These are phyloP conservation scores for Pistacia integerrima DNA, from an alignment of 345 rosid genomes.

Conservation along the genomic window DNA sequence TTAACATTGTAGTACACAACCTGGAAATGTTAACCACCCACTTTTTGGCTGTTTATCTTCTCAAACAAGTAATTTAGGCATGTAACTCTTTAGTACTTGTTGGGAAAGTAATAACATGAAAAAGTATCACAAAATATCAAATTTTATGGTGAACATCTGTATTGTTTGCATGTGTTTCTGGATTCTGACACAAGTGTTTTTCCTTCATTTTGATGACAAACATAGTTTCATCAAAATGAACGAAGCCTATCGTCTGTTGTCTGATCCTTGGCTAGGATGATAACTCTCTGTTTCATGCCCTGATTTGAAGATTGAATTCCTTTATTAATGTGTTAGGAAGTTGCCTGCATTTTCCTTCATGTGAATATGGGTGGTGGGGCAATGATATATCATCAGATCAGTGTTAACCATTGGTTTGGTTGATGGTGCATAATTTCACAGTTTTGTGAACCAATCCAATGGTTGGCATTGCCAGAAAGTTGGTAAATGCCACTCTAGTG, in stretches of 20 bases:
- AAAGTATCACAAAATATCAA: background rate
- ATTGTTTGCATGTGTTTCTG: background rate
- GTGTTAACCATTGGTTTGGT: too few relatives aligned
- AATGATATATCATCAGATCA: too few relatives aligned
- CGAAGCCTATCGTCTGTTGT: conserved; percentile 6
- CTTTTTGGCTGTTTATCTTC: background rate
- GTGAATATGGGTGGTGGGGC: background rate
- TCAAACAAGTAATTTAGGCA: background rate
- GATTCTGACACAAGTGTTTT: background rate
- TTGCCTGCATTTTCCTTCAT: background rate
- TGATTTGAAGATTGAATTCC: background rate
- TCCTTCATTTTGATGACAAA: background rate
- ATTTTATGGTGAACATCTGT: background rate
- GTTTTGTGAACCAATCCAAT: too few relatives aligned
- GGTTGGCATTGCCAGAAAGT: too few relatives aligned
- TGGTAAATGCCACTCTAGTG: background rate
- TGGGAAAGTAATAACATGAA: background rate
- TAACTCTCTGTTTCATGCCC: background rate
- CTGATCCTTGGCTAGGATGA: background rate
- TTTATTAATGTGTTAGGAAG: background rate
- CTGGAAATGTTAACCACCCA: background rate
- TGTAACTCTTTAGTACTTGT: background rate
- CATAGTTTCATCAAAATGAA: background rate
- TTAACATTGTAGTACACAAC: background rate
- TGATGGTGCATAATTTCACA: too few relatives aligned